These are phyloP conservation scores for Macadamia tetraphylla DNA, from an alignment of 164 flowering plant species.

Conservation along the genomic window DNA sequence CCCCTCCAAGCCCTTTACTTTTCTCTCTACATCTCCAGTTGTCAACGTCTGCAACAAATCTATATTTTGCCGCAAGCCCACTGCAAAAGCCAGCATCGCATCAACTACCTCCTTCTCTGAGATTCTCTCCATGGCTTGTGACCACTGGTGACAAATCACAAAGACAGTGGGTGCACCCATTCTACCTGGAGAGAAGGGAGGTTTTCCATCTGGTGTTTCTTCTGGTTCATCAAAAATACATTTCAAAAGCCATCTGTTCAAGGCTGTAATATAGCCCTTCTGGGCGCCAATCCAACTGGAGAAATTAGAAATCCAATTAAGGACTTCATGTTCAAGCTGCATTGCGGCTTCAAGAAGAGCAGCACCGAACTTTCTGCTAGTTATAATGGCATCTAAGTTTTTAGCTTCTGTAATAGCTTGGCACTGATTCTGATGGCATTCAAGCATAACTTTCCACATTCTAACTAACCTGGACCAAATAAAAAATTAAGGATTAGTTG, in stretches of 20 bases:
- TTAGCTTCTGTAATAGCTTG: constrained; percentile 35
- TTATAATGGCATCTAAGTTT: constrained; percentile 25
- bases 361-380: constrained; percentile 19
- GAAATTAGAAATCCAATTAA: constrained; percentile 40
- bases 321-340: constrained; percentile 39
- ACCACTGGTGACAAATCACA: constrained; percentile 47
- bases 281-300: constrained; percentile 42
- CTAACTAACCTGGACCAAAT: constrained; percentile 31
- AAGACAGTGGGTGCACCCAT: constrained; percentile 52
- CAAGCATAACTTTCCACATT: constrained; percentile 67
- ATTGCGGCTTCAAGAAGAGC: constrained; percentile 30
- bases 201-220: constrained; percentile 40
- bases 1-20: constrained; percentile 54
- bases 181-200: constrained; percentile 46
- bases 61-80: constrained; percentile 16
- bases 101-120: constrained; percentile 44
- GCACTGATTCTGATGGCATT: constrained; percentile 45
- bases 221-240: constrained; percentile 43
- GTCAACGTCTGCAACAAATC: constrained; percentile 28
- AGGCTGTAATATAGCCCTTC: constrained; percentile 35
- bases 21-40: constrained; percentile 38
- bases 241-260: constrained; percentile 54
- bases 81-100: constrained; percentile 33
- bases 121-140: constrained; percentile 36
- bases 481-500: not conserved